A percentile compares a stretch with the other conserved stretches of the same genome.
phyloP scores from a whole-genome alignment of 169 alveolate genomes.

The Miamiensis avidus region DNA sequence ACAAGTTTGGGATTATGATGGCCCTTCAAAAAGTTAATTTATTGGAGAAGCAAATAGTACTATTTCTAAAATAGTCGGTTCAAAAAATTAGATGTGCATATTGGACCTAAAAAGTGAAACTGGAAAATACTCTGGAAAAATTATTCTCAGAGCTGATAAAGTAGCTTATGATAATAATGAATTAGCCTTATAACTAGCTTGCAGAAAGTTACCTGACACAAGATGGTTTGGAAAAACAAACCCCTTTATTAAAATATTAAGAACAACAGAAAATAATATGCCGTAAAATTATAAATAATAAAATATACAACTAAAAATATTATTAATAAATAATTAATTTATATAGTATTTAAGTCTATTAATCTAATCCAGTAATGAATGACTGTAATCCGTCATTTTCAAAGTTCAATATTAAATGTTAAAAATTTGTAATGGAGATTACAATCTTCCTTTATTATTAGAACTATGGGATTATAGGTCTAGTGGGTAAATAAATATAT shows the following conservation, averaged over 20 bases:
- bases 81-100: slow-evolving; percentile 31
- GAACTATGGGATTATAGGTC: slow-evolving; percentile 30
- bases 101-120: slow-evolving; percentile 12
- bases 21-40: slow-evolving; percentile 25
- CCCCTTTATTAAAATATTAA: slow-evolving; percentile 33
- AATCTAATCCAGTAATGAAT: no score
- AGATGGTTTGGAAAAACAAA: slow-evolving; percentile 27
- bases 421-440: slow-evolving; percentile 50
- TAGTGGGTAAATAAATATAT: no score
- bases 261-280: slow-evolving; percentile 1
- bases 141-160: slow-evolving; percentile 31
- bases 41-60: slow-evolving; percentile 27
- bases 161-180: slow-evolving; percentile 20
- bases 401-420: no score
- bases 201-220: slow-evolving; percentile 6
- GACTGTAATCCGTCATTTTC: no score
- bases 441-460: slow-evolving; percentile 22
- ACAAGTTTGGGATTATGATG: slow-evolving; percentile 56
- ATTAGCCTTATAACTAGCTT: slow-evolving; percentile 2
- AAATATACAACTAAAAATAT: no score
- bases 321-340: no score
- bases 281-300: no score
- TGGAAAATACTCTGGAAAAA: slow-evolving; percentile 31
- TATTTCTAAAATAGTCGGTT: slow-evolving; percentile 32
- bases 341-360: no score